These are phyloP conservation scores for Crithidia fasciculata DNA, from an alignment of 208 protist species.

Conservation along the genomic window DNA sequence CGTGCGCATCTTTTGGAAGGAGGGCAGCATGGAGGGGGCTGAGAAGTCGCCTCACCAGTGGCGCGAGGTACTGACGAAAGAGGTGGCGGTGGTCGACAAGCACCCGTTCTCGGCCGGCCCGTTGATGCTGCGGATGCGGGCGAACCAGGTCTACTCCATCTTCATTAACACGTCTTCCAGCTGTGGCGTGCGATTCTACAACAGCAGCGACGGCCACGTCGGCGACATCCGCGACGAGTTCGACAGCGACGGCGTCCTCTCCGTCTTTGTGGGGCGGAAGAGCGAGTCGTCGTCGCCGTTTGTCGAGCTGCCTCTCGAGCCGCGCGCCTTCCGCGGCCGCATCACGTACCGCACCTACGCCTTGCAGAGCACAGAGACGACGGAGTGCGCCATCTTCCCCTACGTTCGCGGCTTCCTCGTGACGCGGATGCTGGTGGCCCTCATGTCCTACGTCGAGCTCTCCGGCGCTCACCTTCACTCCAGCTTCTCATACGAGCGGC, in stretches of 20 bases:
- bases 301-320: constrained; percentile 70
- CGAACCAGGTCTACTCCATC: constrained; percentile 80
- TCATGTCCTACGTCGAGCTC: constrained; percentile 76
- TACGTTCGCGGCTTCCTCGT: constrained; percentile 79
- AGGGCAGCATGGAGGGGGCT: constrained; percentile 83
- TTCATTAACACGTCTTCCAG: constrained; percentile 90
- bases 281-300: constrained; percentile 85
- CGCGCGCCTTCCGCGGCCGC: constrained; percentile 79
- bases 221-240: constrained; percentile 84
- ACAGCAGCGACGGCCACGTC: constrained; percentile 82
- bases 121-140: constrained; percentile 74
- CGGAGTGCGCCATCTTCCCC: constrained; percentile 67
- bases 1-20: constrained; percentile 89
- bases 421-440: constrained; percentile 86
- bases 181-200: constrained; percentile 89
- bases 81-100: constrained; percentile 78
- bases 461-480: neutral
- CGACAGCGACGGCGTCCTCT: constrained; percentile 84
- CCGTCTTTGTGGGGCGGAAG: constrained; percentile 86
- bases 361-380: constrained; percentile 26
- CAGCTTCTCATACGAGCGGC: constrained; percentile 48
- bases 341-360: constrained; percentile 81
- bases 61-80: constrained; percentile 67
- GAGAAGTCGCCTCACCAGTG: constrained; percentile 73
- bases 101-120: constrained; percentile 72